These are phyloP conservation scores for Leccinum obscurum DNA, from an alignment of 768 basidiomycete species.

Conservation along the genomic window DNA sequence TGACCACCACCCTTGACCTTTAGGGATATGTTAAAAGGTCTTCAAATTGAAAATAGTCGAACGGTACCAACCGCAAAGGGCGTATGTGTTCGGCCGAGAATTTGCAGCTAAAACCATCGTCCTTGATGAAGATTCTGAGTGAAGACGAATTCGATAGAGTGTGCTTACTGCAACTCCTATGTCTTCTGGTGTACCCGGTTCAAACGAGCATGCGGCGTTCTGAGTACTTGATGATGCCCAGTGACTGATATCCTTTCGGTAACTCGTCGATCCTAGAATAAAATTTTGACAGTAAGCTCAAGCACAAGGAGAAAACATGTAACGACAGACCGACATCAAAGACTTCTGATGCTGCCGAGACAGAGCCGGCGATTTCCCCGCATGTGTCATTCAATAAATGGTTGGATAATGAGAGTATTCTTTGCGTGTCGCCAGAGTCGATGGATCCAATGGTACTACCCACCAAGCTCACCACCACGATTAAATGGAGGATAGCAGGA, in stretches of 20 bases:
- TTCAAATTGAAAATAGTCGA: neutral
- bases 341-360: neutral
- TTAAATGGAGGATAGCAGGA: neutral
- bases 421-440: neutral
- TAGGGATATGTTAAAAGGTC: neutral
- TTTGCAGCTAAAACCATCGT: conserved; percentile 7
- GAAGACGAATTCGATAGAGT: no score
- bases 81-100: conserved; percentile 44
- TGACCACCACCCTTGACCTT: conserved; percentile 68
- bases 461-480: neutral
- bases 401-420: no score
- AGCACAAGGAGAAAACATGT: neutral
- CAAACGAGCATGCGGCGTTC: conserved; percentile 51
- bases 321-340: neutral
- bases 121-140: neutral
- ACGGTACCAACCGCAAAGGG: conserved; percentile 24
- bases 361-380: neutral
- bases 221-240: conserved; percentile 54
- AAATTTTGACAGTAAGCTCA: neutral
- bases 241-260: conserved; percentile 28
- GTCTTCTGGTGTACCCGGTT: conserved; percentile 55
- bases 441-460: neutral
- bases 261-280: neutral
- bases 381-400: neutral
- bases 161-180: conserved; percentile 45